Conservation (phyloP, 1,284 basidiomycete genomes). For the Pascua sp. region DNA sequence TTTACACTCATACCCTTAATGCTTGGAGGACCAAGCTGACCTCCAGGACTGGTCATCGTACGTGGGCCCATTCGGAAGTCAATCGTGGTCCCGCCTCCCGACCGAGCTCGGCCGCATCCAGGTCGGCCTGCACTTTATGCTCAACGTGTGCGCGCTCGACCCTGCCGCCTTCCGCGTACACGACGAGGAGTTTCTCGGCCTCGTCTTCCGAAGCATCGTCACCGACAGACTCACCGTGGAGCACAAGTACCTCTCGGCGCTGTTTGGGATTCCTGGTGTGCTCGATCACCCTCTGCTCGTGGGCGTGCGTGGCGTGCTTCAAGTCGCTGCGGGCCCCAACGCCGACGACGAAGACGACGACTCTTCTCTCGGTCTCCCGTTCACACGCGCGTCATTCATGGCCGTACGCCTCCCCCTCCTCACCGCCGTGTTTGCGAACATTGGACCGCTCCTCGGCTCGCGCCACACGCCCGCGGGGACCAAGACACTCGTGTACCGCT, state of each 20-base stretch:
- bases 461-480: conserved; percentile 17
- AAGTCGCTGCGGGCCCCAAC: not conserved
- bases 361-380: not conserved
- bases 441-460: conserved; percentile 24
- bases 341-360: not conserved
- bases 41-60: conserved; percentile 64
- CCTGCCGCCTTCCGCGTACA: conserved; percentile 58
- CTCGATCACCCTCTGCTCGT: conserved; percentile 31
- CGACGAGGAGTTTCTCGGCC: conserved; percentile 56
- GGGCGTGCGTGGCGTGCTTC: conserved; percentile 9
- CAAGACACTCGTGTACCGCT: conserved; percentile 43
- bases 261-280: conserved; percentile 33
- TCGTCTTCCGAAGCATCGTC: conserved; percentile 60
- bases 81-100: conserved; percentile 62
- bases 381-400: conserved; percentile 22
- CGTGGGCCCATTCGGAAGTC: conserved; percentile 56
- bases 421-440: conserved; percentile 22
- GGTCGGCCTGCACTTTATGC: conserved; percentile 67
- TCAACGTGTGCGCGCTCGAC: conserved; percentile 63
- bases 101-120: conserved; percentile 57
- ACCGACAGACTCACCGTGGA: conserved; percentile 57
- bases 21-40: not conserved
- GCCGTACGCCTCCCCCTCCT: conserved; percentile 21
- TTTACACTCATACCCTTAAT: not conserved
- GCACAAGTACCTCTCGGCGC: conserved; percentile 57